Base-by-base conservation (phyloP, 768 basidiomycete species). In the Chlorophyllum brunneum region DNA sequence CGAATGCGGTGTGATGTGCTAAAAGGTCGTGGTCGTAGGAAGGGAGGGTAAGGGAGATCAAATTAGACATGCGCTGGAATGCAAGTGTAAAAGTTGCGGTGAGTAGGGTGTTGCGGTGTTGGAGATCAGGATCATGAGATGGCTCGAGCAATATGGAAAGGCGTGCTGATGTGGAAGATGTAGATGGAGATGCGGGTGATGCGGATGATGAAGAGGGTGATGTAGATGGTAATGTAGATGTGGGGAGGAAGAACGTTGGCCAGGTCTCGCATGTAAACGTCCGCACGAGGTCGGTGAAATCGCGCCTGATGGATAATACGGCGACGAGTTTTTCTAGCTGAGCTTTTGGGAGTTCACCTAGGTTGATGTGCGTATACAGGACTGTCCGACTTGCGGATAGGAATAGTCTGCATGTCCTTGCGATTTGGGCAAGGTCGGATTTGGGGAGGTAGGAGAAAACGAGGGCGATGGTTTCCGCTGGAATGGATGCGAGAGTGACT, bases 51-150 rank as follows among this genome's bases (percentile, higher is more conserved):
- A 77, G 62, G 15, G 68, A 60, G 5, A 64, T 69, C 11, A 79
- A 63, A 30, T 66, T 67, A n/a, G 69, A 66, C 78, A 79, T 78
- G 15, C 74, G 71, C 41, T 74, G 69, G 34, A 79, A 64, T 1
- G 72, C 74, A 39, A 73, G 61, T 2, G 72, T 71, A 51, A 78
- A 75, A 0, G 71, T 70, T 4, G 75, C 72, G 15, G 68, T 72
- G 16, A 73, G 62, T 18, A 66, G 62, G 2, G 61, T 62, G 46
- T 68, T 61, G 29, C 59, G 56, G n/a, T 63, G 61, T 54, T 63
- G 58, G 16, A n/a, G 31, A 22, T 54, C 58, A 34, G 48, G 51
- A 46, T 59, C 54, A 31, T n/a, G 56, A 53, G 42, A 31, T 31
- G 36, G 43, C 13, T 18, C 29, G 22, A 34, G 20, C 11, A 23